phyloP scores from a whole-genome alignment of 1,284 basidiomycete genomes.

The Heterobasidion occidentale region DNA sequence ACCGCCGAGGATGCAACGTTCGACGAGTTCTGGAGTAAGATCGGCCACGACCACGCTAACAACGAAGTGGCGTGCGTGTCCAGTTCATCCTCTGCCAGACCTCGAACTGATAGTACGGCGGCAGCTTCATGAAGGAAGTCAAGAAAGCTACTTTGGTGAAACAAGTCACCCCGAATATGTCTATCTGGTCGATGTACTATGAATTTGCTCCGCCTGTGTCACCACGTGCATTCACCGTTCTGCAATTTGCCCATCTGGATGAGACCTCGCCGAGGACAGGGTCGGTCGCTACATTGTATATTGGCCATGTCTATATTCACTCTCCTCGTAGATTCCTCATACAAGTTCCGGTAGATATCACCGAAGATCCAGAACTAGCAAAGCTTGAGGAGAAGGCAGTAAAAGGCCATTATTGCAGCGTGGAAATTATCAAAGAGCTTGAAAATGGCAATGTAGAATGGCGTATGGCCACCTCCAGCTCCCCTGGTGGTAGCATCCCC shows the following conservation, averaged over 20 bases:
- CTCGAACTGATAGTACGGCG: not conserved
- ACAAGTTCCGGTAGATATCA: conserved; percentile 66
- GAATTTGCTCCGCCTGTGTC: conserved; percentile 59
- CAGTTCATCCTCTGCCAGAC: not conserved
- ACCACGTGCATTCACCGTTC: conserved; percentile 66
- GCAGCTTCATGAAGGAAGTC: conserved; percentile 58
- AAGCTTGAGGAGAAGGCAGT: conserved; percentile 61
- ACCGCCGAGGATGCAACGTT: conserved; percentile 56
- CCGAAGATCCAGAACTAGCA: conserved; percentile 44
- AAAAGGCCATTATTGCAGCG: conserved; percentile 61
- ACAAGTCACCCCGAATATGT: conserved; percentile 50
- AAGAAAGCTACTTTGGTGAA: conserved; percentile 57
- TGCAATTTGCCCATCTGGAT: conserved; percentile 51
- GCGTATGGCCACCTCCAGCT: conserved; percentile 75
- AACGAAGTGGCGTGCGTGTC: conserved; percentile 58
- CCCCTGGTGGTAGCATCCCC: conserved; percentile 62
- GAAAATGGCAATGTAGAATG: conserved; percentile 63
- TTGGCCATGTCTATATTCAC: not conserved
- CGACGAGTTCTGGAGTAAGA: conserved; percentile 61
- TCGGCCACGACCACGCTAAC: conserved; percentile 55
- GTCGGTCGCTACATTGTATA: conserved; percentile 25
- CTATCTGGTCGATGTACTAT: conserved; percentile 69
- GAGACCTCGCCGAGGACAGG: conserved; percentile 44
- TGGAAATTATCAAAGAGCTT: conserved; percentile 58
- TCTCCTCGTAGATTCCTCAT: conserved; percentile 43